Evolutionary conservation across 78 protist species (phyloP).

Genomic region (Tieghemostelium lacteum): DNA sequence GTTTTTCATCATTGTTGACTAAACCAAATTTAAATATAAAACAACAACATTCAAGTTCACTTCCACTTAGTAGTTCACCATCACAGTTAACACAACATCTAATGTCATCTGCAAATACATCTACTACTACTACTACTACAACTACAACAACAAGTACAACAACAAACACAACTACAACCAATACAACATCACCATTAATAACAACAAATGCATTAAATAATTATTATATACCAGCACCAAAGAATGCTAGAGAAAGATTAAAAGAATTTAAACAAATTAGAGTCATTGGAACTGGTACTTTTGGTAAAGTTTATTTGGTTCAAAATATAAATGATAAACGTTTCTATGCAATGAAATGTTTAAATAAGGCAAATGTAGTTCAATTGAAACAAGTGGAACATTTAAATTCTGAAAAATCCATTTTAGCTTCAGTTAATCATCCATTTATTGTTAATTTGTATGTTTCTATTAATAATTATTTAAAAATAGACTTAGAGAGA

Average conservation of each 20-base stretch:
- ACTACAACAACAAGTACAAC: constrained; percentile 18
- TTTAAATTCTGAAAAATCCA: constrained; percentile 86
- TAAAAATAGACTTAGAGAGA: background rate
- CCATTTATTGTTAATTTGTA: constrained; percentile 93
- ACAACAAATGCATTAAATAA: background rate
- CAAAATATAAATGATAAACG: constrained; percentile 26
- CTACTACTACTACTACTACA: constrained; percentile 1
- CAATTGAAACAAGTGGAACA: constrained; percentile 81
- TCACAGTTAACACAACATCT: too few species aligned
- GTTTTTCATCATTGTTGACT: too few species aligned
- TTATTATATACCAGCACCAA: constrained; percentile 33
- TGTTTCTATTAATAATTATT: background rate
- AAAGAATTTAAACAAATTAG: constrained; percentile 88
- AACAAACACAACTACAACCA: constrained; percentile 19
- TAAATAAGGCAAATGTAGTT: constrained; percentile 89
- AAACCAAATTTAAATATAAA: background rate
- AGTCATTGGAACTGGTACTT: constrained; percentile 93
- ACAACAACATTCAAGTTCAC: too few species aligned
- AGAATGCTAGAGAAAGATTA: constrained; percentile 54
- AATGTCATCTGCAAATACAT: background rate
- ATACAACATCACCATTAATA: background rate
- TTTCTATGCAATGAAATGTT: constrained; percentile 87
- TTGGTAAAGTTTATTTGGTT: constrained; percentile 88
- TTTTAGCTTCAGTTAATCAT: constrained; percentile 80
- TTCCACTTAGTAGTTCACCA: too few species aligned